These are phyloP conservation scores for Sapria himalayana DNA, from an alignment of 345 rosid species.

Conservation along the genomic window DNA sequence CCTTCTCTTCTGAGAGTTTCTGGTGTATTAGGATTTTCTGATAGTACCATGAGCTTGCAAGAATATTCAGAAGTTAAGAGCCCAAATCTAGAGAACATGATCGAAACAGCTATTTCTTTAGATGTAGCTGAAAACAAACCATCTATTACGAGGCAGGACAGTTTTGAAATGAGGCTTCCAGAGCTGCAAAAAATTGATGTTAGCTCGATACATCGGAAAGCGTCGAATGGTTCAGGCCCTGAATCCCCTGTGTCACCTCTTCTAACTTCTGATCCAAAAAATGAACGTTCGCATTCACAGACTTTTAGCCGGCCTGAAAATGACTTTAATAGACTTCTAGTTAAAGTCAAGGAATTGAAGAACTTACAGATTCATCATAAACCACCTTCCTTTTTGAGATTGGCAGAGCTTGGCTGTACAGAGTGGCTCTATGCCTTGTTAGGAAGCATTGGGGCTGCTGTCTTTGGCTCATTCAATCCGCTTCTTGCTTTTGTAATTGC, in stretches of 20 bases:
- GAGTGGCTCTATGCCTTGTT: conserved; percentile 97
- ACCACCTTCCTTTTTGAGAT: conserved; percentile 76
- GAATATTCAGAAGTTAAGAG: conserved; percentile 54
- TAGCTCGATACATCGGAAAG: conserved; percentile 36
- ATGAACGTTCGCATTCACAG: conserved; percentile 92
- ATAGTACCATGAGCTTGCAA: conserved; percentile 32
- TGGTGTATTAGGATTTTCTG: conserved; percentile 32
- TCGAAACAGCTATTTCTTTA: conserved; percentile 41
- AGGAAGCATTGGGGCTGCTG: conserved; percentile 96
- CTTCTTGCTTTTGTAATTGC: conserved; percentile 90
- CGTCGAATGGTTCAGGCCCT: conserved; percentile 75
- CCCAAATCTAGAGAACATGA: conserved; percentile 60
- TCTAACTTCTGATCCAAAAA: conserved; percentile 80
- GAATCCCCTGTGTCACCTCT: conserved; percentile 98
- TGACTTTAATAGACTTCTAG: conserved; percentile 46
- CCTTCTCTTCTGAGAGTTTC: conserved; percentile 88
- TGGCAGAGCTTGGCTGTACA: conserved; percentile 83
- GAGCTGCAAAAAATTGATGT: conserved; percentile 88
- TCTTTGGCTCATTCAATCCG: conserved; percentile 96
- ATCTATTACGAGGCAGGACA: conserved; percentile 86
- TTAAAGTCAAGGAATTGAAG: conserved; percentile 27
- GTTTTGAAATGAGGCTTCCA: conserved; percentile 90
- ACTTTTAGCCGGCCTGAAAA: conserved; percentile 87
- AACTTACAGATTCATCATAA: conserved; percentile 30
- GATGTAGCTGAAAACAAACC: conserved; percentile 68